These are phyloP conservation scores for Podosphaera xanthii DNA, from an alignment of 2,329 filamentous ascomycete genomes.

Conservation along the genomic window DNA sequence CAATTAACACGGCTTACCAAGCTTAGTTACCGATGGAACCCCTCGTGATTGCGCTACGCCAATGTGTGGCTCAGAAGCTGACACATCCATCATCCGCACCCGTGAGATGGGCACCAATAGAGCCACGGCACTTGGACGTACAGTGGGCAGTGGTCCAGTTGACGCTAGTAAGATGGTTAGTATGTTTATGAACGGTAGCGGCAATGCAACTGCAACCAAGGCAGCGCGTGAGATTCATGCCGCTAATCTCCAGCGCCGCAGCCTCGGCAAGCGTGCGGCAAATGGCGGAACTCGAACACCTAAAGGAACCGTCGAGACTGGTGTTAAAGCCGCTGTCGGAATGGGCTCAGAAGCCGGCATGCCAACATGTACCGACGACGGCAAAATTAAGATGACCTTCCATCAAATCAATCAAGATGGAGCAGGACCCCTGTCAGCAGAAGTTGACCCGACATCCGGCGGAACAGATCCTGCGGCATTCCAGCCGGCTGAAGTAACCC, in stretches of 20 bases:
- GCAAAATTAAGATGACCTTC: constrained; percentile 37
- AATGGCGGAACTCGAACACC: background rate
- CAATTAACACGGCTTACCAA: constrained; percentile 5
- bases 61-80: constrained; percentile 39
- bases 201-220: constrained; percentile 19
- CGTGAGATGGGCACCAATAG: constrained; percentile 30
- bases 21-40: constrained; percentile 35
- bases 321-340: constrained; percentile 21
- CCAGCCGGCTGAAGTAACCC: constrained; percentile 35
- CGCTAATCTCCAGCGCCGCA: constrained; percentile 19
- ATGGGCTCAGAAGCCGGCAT: constrained; percentile 15
- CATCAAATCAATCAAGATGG: constrained; percentile 53
- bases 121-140: constrained; percentile 39
- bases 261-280: background rate
- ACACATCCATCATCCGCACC: constrained; percentile 46
- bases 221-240: constrained; percentile 39
- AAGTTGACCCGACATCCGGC: constrained; percentile 21
- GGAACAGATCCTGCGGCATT: constrained; percentile 21
- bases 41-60: constrained; percentile 42
- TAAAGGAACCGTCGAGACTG: background rate
- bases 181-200: constrained; percentile 32
- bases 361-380: constrained; percentile 36
- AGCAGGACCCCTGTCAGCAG: constrained; percentile 36
- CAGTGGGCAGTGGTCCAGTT: constrained; percentile 33
- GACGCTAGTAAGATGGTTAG: constrained; percentile 32